Evolutionary conservation across 2,329 filamentous ascomycete species (phyloP), one percentile per base, ranked within the genome.

Genomic region (Lecanicillium sp.): DNA sequence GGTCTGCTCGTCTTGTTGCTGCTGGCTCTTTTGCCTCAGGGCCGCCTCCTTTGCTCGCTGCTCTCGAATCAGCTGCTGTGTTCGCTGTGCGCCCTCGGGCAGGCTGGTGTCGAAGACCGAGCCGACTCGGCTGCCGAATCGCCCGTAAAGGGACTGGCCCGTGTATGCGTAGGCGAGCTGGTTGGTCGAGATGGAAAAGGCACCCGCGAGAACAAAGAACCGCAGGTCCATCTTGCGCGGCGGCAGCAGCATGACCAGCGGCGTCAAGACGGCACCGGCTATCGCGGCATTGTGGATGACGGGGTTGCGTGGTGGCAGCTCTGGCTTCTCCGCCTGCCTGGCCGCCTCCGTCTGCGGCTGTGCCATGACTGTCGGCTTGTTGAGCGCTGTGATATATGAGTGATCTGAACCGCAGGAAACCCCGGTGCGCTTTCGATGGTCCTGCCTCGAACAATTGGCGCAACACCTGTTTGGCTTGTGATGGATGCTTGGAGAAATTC

Each of bases 141-240:
- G 72, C 45, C 59, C 50, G 49, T 65, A 60, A 43, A 77, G 65
- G 19, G 72, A 74, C 36, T 62, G 62, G 36, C 74, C 74, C 12
- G 67, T 77, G 58, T 71, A 77, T 57, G 76, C 72, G 57, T 69
- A 66, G 35, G 64, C 64, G 29, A 79, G 69, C 56, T 73, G 71
- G 55, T 73, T 73, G 41, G 71, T 69, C 40, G 69, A 68, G 47
- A 72, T 65, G 20, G 74, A 68, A 47, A 72, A 66, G 41, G 66
- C 65, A 42, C 62, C 62, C 41, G 63, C 63, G 36, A 79, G 69
- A 38, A 74, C 55, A 35, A 67, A 49, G 54, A 68, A 66, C 42
- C 74, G 72, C 36, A 72, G 42, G 54, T 74, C 69, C 36, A 72
- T 53, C 31, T 64, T 66, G 37, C 72, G 67, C 31, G 72, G 72